These are phyloP conservation scores for Tirmania nivea DNA, from an alignment of 495 filamentous ascomycete species.

Conservation along the genomic window DNA sequence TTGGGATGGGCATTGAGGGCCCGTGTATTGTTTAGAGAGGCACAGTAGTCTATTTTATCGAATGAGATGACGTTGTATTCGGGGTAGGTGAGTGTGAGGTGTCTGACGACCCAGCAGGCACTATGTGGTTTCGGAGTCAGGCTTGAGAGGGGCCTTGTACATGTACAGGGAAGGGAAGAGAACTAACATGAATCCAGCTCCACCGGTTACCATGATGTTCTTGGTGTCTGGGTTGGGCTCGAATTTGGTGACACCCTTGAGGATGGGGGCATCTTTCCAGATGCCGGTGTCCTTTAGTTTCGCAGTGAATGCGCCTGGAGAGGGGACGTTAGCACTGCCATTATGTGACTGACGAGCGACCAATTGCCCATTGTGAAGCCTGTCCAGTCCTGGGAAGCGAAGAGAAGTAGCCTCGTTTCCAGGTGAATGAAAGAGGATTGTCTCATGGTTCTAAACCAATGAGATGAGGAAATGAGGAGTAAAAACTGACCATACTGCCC, in stretches of 20 bases:
- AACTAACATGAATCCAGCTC: constrained; percentile 49
- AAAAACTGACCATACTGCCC: no score
- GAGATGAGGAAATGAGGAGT: no score
- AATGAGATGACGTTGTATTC: constrained; percentile 54
- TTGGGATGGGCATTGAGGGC: constrained; percentile 37
- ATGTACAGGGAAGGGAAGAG: not conserved
- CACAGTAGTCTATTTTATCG: constrained; percentile 55
- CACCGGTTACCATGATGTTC: constrained; percentile 54
- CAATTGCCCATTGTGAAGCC: no score
- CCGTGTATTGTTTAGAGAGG: constrained; percentile 48
- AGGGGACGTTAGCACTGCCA: not conserved
- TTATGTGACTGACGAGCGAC: not conserved
- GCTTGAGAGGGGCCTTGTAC: not conserved
- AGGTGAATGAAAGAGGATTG: no score
- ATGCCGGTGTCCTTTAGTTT: constrained; percentile 15
- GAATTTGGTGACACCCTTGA: constrained; percentile 42
- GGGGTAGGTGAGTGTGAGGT: constrained; percentile 43
- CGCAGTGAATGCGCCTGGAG: not conserved
- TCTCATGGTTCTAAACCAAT: no score
- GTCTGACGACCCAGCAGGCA: constrained; percentile 52
- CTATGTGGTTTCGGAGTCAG: constrained; percentile 13
- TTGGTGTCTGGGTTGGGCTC: constrained; percentile 37
- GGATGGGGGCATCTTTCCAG: constrained; percentile 44
- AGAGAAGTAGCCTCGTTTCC: no score
- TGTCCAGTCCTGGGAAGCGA: no score